These are phyloP conservation scores for Domatiomyces globalis DNA, from an alignment of 2,329 filamentous ascomycete species.

Conservation along the genomic window DNA sequence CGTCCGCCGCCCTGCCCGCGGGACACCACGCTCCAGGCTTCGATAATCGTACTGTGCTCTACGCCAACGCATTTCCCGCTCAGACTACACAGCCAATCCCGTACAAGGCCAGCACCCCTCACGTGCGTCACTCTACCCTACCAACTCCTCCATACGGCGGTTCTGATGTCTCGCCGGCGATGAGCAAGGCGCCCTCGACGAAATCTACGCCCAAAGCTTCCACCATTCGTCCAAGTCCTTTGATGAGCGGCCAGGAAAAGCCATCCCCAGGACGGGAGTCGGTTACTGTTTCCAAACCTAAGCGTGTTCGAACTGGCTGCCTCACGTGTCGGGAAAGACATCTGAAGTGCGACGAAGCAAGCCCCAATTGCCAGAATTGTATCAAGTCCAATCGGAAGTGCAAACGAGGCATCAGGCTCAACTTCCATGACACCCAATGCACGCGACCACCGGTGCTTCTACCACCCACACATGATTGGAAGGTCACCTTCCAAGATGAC, in stretches of 20 bases:
- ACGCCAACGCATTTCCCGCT: background rate
- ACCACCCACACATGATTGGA: slow-evolving; percentile 49
- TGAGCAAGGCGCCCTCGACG: slow-evolving; percentile 13
- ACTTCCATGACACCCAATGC: slow-evolving; percentile 77
- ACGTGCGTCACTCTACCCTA: slow-evolving; percentile 1
- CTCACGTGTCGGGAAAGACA: slow-evolving; percentile 80
- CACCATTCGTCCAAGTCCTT: slow-evolving; percentile 10
- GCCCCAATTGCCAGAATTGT: slow-evolving; percentile 60
- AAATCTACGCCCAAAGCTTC: slow-evolving; percentile 15
- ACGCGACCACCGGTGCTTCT: slow-evolving; percentile 47
- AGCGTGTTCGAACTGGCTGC: slow-evolving; percentile 77
- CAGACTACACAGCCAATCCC: background rate
- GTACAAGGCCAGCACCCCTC: background rate
- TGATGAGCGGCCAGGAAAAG: slow-evolving; percentile 4
- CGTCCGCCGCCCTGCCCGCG: slow-evolving; percentile 4
- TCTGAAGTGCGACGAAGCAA: slow-evolving; percentile 74
- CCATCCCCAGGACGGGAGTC: slow-evolving; percentile 1
- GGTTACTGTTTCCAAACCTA: slow-evolving; percentile 45
- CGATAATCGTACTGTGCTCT: slow-evolving; percentile 3
- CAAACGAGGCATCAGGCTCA: slow-evolving; percentile 72
- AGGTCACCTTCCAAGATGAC: slow-evolving; percentile 72
- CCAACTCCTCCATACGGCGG: slow-evolving; percentile 12
- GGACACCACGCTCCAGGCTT: slow-evolving; percentile 1
- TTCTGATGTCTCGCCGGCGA: slow-evolving; percentile 10
- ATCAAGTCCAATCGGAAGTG: slow-evolving; percentile 74